A percentile compares a stretch with the other conserved stretches of the same genome.
phyloP scores from a whole-genome alignment of 148 eudicot genomes.

The Camellia sinensis region DNA sequence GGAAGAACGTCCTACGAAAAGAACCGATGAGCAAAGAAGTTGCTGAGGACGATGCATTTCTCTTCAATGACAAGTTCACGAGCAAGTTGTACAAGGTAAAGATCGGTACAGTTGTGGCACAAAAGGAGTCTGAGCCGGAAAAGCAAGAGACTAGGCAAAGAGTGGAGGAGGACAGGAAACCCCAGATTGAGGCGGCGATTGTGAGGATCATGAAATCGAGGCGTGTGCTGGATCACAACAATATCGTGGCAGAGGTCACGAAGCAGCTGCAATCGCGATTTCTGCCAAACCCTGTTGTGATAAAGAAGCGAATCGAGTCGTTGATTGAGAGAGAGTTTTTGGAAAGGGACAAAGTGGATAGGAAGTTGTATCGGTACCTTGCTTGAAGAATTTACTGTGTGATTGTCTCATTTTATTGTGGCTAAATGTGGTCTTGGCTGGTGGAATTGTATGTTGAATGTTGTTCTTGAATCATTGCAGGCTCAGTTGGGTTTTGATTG shows the following conservation, averaged over 20 bases:
- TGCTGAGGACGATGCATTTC: slow-evolving; percentile 51
- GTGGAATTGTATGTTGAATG: slow-evolving; percentile 12
- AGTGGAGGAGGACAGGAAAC: slow-evolving; percentile 75
- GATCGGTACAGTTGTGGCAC: slow-evolving; percentile 72
- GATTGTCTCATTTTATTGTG: neutral
- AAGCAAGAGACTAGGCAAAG: slow-evolving; percentile 68
- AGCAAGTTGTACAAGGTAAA: slow-evolving; percentile 76
- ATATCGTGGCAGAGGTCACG: slow-evolving; percentile 66
- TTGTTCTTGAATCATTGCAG: slow-evolving; percentile 6
- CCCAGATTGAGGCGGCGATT: slow-evolving; percentile 75
- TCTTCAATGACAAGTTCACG: slow-evolving; percentile 59
- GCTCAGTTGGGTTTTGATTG: slow-evolving; percentile 1
- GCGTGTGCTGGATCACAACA: slow-evolving; percentile 61
- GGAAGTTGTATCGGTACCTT: slow-evolving; percentile 65
- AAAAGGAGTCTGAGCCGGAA: slow-evolving; percentile 75
- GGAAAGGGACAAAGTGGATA: slow-evolving; percentile 61
- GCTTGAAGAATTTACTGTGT: slow-evolving; percentile 35
- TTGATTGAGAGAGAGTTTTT: slow-evolving; percentile 71
- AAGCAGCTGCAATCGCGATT: slow-evolving; percentile 70
- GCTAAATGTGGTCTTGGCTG: neutral
- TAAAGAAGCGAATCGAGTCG: slow-evolving; percentile 73
- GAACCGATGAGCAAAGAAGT: slow-evolving; percentile 80
- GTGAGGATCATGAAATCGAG: slow-evolving; percentile 74
- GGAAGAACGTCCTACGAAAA: slow-evolving; percentile 67
- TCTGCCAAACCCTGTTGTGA: slow-evolving; percentile 57